Percentiles rank a stretch among this genome's conserved stretches.
Evolutionary conservation across 768 basidiomycete genomes (phyloP).

Genomic region (Boletus rubroflammeus): DNA sequence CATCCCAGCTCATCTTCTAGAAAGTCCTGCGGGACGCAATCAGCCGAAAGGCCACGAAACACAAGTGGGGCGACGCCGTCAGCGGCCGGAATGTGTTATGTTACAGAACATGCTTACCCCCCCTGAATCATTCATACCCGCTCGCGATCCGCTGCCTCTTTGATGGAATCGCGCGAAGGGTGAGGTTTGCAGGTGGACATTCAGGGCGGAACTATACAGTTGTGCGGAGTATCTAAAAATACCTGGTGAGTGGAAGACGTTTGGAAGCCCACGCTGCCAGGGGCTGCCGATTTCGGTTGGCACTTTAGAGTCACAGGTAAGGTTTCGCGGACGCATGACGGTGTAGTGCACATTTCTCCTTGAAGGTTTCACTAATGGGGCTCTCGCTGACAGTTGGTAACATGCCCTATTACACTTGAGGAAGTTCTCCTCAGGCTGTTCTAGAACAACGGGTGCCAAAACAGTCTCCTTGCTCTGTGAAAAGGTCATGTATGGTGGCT

Average conservation of each 20-base stretch:
- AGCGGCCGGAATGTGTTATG: background rate
- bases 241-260: background rate
- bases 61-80: background rate
- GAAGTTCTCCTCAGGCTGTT: background rate
- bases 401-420: background rate
- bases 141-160: slow-evolving; percentile 15
- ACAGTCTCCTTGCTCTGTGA: background rate
- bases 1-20: background rate
- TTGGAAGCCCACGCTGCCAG: background rate
- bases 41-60: slow-evolving; percentile 30
- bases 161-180: background rate
- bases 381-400: background rate
- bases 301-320: background rate
- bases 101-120: background rate
- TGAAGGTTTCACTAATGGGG: background rate
- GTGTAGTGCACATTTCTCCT: background rate
- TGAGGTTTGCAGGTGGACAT: background rate
- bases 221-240: background rate
- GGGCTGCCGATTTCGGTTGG: background rate
- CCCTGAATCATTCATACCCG: background rate
- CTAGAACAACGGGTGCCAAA: background rate
- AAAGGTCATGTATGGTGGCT: background rate
- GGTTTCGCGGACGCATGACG: background rate
- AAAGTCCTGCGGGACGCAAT: background rate
- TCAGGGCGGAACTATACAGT: background rate